Evolutionary conservation across 805 yeast genomes (phyloP).

Genomic region (Saturnispora diversa): DNA sequence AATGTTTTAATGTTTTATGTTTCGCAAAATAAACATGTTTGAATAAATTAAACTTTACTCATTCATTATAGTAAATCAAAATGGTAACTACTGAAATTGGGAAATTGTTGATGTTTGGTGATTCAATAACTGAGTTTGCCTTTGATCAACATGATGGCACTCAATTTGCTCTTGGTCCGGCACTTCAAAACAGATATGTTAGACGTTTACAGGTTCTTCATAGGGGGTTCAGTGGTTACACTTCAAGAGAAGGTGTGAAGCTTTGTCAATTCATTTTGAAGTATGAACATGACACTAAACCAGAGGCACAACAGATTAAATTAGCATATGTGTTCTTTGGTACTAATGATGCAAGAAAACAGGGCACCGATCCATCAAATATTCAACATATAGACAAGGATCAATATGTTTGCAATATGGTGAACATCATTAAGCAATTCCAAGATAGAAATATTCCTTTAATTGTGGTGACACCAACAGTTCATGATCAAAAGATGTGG

Average conservation of each 20-base stretch:
- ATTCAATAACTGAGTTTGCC: slow-evolving; percentile 30
- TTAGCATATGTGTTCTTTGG: slow-evolving; percentile 64
- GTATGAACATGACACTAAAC: slow-evolving; percentile 34
- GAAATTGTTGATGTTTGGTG: slow-evolving; percentile 30
- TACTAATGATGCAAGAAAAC: slow-evolving; percentile 54
- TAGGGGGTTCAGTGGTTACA: slow-evolving; percentile 77
- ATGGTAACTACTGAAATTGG: slow-evolving; percentile 9
- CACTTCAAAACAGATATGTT: slow-evolving; percentile 34
- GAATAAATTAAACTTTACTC: too few relatives aligned
- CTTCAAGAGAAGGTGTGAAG: slow-evolving; percentile 48
- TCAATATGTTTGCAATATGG: slow-evolving; percentile 42
- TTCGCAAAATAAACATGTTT: not conserved
- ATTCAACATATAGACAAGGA: slow-evolving; percentile 40
- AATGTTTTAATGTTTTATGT: not conserved
- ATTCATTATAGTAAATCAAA: too few relatives aligned
- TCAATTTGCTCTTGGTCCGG: slow-evolving; percentile 28
- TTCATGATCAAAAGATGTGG: slow-evolving; percentile 42
- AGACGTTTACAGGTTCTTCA: slow-evolving; percentile 61
- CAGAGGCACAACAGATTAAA: slow-evolving; percentile 29
- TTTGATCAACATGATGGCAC: slow-evolving; percentile 20
- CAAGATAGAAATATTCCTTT: slow-evolving; percentile 38
- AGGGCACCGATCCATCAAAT: slow-evolving; percentile 32
- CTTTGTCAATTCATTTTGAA: slow-evolving; percentile 45
- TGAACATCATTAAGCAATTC: slow-evolving; percentile 34
- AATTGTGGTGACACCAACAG: slow-evolving; percentile 56